Percentiles rank a stretch among this genome's conserved stretches.
phyloP scores from a whole-genome alignment of 2,329 filamentous ascomycete genomes.

The Fusarium sublunatum region DNA sequence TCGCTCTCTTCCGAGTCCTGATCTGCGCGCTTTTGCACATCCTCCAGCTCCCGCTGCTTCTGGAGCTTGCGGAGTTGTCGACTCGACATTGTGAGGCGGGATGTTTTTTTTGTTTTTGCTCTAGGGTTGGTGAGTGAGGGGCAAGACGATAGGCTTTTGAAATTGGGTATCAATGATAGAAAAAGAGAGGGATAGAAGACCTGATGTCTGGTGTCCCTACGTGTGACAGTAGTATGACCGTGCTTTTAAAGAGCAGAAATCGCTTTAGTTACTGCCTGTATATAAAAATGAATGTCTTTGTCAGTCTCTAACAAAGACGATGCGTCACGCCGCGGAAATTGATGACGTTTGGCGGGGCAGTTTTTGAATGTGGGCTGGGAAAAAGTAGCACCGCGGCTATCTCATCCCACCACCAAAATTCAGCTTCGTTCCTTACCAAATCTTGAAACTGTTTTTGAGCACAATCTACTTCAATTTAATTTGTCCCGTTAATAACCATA shows the following conservation, averaged over 20 bases:
- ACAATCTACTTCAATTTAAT: too few species aligned
- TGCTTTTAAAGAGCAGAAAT: not conserved
- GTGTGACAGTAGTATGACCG: not conserved
- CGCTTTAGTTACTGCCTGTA: not conserved
- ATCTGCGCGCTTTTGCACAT: slow-evolving; percentile 27
- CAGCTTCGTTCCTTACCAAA: not conserved
- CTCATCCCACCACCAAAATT: not conserved
- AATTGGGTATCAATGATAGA: not conserved
- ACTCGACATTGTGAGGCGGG: slow-evolving; percentile 58
- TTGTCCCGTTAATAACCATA: not conserved
- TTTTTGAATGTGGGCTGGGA: slow-evolving; percentile 2
- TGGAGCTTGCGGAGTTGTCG: slow-evolving; percentile 64
- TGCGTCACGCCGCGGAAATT: slow-evolving; percentile 38
- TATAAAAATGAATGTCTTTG: not conserved
- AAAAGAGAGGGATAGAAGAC: not conserved
- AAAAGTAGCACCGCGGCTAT: slow-evolving; percentile 12
- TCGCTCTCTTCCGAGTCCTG: slow-evolving; percentile 48
- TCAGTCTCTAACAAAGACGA: slow-evolving; percentile 1
- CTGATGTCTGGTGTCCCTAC: not conserved
- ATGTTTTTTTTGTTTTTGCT: slow-evolving; percentile 12
- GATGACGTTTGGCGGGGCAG: slow-evolving; percentile 44
- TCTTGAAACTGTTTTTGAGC: too few species aligned
- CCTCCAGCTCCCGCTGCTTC: slow-evolving; percentile 60
- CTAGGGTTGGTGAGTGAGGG: slow-evolving; percentile 25
- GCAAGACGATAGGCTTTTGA: not conserved